Base-by-base conservation (phyloP, 768 basidiomycete species). In the Suillus bovinus region DNA sequence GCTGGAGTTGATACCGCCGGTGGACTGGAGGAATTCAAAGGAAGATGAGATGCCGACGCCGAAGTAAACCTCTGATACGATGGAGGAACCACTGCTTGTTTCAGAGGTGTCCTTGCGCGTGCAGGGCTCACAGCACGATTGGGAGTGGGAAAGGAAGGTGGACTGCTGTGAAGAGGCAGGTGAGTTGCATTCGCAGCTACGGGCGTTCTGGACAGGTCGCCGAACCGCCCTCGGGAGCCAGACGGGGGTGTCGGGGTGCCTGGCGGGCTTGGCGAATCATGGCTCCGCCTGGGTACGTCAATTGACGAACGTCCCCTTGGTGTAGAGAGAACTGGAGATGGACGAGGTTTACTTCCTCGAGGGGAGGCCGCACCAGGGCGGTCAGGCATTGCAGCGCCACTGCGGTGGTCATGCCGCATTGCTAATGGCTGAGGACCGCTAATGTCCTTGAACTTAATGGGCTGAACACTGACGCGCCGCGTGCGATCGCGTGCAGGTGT, bases 41-140 rank as follows among this genome's bases (percentile, higher is more conserved):
- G 82, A 57, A 85, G 74, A 65, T 84, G 81, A 2, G 84, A 80
- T 3, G 82, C 72, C 4, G 87, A 86, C 6, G 80, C 67, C 2
- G 86, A 84, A 7, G 78, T 70, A 22, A 81, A 67, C 33, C 80
- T 79, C 62, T 81, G 80, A 58, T 65, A 57, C 31, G 76, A 77
- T 11, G 76, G 74, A 42, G 79, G 80, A 33, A 80, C 79, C 16
- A 78, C 69, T 13, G 74, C 74, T 55, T 80, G 78, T 58, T 74
- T 74, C 38, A 64, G 70, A 50, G 79, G 77, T 1, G 82, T 77
- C 29, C 81, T 80, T 49, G 80, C 70, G 24, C 76, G 80, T 33
- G 78, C 71, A 22, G 82, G 81, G 63, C 81, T 84, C 11, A 70
- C 67, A 42, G 75, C 64, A 71, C 76, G 67, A 64, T 76, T 67